Conservation (phyloP, 148 eudicot species). For the Diospyros kaki region DNA sequence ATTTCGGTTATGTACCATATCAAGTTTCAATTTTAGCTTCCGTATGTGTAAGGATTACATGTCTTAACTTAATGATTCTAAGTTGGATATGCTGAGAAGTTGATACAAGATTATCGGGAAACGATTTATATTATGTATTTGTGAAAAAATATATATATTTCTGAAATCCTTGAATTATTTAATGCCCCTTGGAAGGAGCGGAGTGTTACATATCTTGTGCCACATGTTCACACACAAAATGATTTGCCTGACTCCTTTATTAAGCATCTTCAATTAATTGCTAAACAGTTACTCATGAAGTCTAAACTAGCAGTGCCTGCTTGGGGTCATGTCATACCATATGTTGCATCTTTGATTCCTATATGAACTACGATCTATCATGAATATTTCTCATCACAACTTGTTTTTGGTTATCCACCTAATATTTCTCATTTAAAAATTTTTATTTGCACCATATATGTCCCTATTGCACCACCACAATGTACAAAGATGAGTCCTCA, state of each 20-base stretch:
- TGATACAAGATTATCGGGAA: no score
- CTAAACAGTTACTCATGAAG: not conserved
- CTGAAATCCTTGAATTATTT: no score
- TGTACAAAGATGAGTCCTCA: not conserved
- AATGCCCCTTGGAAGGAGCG: no score
- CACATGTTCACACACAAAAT: constrained; percentile 9
- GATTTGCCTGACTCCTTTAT: not conserved
- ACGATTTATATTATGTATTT: no score
- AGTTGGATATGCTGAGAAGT: no score
- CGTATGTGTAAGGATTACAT: no score
- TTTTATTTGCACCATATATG: not conserved
- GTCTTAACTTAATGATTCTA: no score
- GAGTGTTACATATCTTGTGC: not conserved
- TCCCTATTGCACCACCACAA: not conserved
- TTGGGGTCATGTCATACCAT: not conserved
- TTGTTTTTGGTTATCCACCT: not conserved
- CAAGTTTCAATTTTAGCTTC: no score
- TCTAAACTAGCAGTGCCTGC: not conserved
- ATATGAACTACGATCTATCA: not conserved
- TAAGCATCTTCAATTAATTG: constrained; percentile 6
- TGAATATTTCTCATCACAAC: not conserved
- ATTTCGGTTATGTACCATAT: no score
- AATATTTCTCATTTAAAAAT: not conserved
- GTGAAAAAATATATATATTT: no score
- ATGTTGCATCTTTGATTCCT: not conserved